A percentile compares a stretch with the other conserved stretches of the same genome.
Evolutionary conservation across 139 green algal genomes (phyloP).

Genomic region (Gonium pectorale): DNA sequence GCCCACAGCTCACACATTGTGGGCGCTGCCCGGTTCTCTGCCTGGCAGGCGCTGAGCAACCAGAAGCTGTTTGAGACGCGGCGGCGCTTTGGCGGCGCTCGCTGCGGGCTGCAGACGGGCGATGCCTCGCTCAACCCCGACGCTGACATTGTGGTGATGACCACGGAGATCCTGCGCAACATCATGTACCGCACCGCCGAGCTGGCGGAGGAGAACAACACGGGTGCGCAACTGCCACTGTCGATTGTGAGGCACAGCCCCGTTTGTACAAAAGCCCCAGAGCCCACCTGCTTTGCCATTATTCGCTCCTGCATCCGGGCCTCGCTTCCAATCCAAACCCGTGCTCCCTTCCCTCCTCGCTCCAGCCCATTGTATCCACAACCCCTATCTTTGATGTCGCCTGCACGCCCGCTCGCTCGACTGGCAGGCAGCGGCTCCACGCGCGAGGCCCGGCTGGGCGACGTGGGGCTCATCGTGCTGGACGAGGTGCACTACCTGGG

Average conservation of each 20-base stretch:
- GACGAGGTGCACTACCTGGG: constrained; percentile 95
- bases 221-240: too few relatives aligned
- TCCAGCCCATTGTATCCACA: not conserved
- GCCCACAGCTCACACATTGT: too few relatives aligned
- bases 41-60: constrained; percentile 89
- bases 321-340: too few relatives aligned
- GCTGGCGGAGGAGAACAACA: constrained; percentile 44
- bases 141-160: constrained; percentile 95
- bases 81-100: constrained; percentile 75
- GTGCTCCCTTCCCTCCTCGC: too few relatives aligned
- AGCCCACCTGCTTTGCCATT: too few relatives aligned
- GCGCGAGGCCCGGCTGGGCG: constrained; percentile 72
- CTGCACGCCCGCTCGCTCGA: too few relatives aligned
- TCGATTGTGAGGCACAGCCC: too few relatives aligned
- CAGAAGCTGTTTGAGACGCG: constrained; percentile 94
- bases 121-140: constrained; percentile 92
- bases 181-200: constrained; percentile 90
- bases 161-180: constrained; percentile 98
- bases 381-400: not conserved
- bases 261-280: too few relatives aligned
- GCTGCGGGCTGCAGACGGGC: constrained; percentile 86
- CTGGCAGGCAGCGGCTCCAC: constrained; percentile 47
- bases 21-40: too few relatives aligned
- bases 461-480: constrained; percentile 92
- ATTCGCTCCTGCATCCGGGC: too few relatives aligned